These are phyloP conservation scores for Phytophthora rubi DNA, from an alignment of 352 stramenopile genomes.

Conservation along the genomic window DNA sequence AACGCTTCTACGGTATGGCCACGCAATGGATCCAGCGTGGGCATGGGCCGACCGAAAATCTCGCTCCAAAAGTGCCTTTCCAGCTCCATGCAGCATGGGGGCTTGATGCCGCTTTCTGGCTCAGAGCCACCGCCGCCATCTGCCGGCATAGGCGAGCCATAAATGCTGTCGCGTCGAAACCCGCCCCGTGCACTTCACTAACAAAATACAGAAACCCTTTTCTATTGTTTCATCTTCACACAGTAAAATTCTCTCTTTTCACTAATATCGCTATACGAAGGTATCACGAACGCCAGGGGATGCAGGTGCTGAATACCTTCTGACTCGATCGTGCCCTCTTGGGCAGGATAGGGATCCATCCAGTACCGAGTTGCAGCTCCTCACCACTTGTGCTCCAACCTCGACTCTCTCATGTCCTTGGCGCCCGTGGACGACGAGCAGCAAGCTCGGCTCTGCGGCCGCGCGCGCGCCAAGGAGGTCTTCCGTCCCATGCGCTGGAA, in stretches of 20 bases:
- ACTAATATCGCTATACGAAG: background rate
- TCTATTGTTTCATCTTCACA: background rate
- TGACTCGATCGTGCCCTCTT: conserved; percentile 15
- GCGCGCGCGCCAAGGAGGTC: conserved; percentile 69
- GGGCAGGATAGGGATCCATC: background rate
- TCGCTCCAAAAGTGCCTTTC: background rate
- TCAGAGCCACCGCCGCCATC: background rate
- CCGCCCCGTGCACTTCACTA: background rate
- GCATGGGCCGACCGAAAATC: background rate
- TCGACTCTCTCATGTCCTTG: conserved; percentile 25
- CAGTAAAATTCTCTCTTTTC: too few relatives aligned
- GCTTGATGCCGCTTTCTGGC: background rate
- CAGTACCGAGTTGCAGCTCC: background rate
- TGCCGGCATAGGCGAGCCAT: conserved; percentile 23
- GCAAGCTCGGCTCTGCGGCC: conserved; percentile 57
- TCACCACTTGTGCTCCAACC: background rate
- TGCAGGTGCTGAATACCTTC: conserved; percentile 20
- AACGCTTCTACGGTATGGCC: background rate
- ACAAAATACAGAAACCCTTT: background rate
- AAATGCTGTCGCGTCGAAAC: conserved; percentile 14
- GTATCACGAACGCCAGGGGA: conserved; percentile 6
- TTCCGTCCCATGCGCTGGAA: conserved; percentile 77
- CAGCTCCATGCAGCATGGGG: background rate
- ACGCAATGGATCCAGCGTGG: conserved; percentile 8
- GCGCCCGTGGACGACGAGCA: conserved; percentile 55